Base-by-base conservation (phyloP, 139 green algal genomes). In the Prasinococcaceae sp. region DNA sequence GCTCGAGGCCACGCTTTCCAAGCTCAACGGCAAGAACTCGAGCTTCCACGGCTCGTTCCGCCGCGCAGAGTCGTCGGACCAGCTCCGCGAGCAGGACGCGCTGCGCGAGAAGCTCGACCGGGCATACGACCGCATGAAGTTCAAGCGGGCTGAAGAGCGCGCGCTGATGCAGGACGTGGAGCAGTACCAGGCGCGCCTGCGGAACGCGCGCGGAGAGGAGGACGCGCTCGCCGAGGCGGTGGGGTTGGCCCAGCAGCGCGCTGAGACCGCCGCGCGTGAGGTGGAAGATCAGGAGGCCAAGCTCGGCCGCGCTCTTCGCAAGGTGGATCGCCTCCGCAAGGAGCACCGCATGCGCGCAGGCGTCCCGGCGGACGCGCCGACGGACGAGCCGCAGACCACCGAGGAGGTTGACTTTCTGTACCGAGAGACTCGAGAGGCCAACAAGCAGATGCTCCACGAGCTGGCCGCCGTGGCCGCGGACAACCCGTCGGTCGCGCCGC, bases 61-160 rank as follows among this genome's bases (percentile, higher is more conserved):
- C 26, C 64, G 55, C 24, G 79, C 68, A 14, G 28, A 56, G 28
- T 53, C 54, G 19, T 39, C 24, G 12, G 27, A 41, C 26, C 50
- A 55, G 16, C 53, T 63, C 46, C 45, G 58, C 44, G 60, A 77
- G 63, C 53, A 58, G 17, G 65, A 53, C 2, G 51, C 42, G 36
- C 58, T 78, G n/a, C 60, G 68, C 3, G 64, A 72, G 29, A 62
- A 71, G 54, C 63, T 79, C 25, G 70, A 81, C 55, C 53, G 49
- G 26, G 65, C 64, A 52, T 85, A 82, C 55, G 77, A 85, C 55
- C 69, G 70, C 52, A 68, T 82, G 44, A 82, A 82, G 60, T 68
- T 74, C 50, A 66, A 74, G 61, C 45, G 44, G 3, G 28, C 46
- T n/a, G 47, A 70, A 40, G 61, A 72, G 47, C n/a, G 26, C 16